A percentile compares a stretch with the other conserved stretches of the same genome.
Evolutionary conservation across 768 basidiomycete genomes (phyloP).

Genomic region (Lactarius hatsudake): DNA sequence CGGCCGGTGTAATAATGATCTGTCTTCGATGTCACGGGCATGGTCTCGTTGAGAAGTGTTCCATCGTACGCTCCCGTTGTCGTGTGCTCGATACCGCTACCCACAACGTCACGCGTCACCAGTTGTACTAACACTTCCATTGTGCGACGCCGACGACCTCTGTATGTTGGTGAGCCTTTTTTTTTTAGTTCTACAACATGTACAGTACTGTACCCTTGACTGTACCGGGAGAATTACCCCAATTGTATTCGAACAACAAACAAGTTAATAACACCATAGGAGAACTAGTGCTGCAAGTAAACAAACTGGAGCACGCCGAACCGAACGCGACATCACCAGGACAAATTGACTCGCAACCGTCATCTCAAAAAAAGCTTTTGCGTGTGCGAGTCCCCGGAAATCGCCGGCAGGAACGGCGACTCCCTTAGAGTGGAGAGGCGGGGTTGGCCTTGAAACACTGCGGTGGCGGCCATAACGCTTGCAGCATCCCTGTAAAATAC

Average conservation of each 20-base stretch:
- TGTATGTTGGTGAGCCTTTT: background rate
- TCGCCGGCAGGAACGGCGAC: slow-evolving; percentile 34
- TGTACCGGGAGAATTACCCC: background rate
- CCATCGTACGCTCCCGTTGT: background rate
- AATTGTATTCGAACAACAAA: background rate
- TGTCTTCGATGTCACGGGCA: background rate
- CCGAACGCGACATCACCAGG: background rate
- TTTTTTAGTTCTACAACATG: background rate
- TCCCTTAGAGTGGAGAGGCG: slow-evolving; percentile 33
- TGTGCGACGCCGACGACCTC: background rate
- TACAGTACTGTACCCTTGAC: background rate
- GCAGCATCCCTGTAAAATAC: slow-evolving; percentile 31
- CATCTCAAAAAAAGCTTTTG: slow-evolving; percentile 8
- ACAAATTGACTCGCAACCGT: background rate
- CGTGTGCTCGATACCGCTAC: background rate
- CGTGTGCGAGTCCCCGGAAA: slow-evolving; percentile 27
- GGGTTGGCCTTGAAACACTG: slow-evolving; percentile 28
- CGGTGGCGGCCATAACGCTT: slow-evolving; percentile 33
- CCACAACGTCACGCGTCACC: background rate
- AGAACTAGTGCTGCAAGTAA: background rate
- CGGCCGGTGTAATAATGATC: background rate
- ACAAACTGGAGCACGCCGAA: background rate
- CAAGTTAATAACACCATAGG: too few species aligned
- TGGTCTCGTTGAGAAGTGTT: background rate
- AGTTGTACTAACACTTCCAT: background rate